Evolutionary conservation across 768 basidiomycete species (phyloP), one percentile per base, ranked within the genome.

Genomic region (Amylocystis lapponica): DNA sequence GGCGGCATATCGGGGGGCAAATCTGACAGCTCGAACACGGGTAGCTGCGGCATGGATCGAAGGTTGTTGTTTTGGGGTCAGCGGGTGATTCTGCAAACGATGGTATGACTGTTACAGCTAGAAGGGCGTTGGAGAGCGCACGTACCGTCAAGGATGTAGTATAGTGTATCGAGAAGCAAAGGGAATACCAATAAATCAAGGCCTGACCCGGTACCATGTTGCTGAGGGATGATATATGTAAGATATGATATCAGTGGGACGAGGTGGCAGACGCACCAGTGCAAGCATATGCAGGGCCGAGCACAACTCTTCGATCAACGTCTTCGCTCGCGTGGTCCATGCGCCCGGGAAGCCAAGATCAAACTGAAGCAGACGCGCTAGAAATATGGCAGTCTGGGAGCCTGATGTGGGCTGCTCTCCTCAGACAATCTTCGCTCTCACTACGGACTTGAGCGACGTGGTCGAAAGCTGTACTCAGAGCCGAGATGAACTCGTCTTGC

Each of bases 71-170:
- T 66, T 79, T 86, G 19, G 66, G 56, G 46, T 86, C 83, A 9
- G 62, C 54, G 5, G 81, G 77, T 33, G 83, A 71, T 57, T 89
- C 86, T 88, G 52, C 6, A n/a, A n/a, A 17, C 5, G n/a, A 38
- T 3, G 20, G 11, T 12, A 36, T 13, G 27, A 27, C 21, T 22
- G 20, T 4, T 2, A 38, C 11, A 42, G 3, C 7, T 32, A n/a
- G n/a, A 17, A 32, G 34, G 3, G 9, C 31, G 20, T 9, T 37
- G 7, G 30, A 16, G 27, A 40, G n/a, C 9, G 4, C 12, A 48
- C 72, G 45, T 52, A 86, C 87, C 87, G 55, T 90, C 88, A 23
- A 84, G 68, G 7, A 86, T 62, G 55, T 81, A 85, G 52, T 79
- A 78, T 1, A 86, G 63, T 3, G 87, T 89, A 64, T 91, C 87